These are phyloP conservation scores for Backusella australiensis DNA, from an alignment of 192 early-diverging fungal species.

Conservation along the genomic window DNA sequence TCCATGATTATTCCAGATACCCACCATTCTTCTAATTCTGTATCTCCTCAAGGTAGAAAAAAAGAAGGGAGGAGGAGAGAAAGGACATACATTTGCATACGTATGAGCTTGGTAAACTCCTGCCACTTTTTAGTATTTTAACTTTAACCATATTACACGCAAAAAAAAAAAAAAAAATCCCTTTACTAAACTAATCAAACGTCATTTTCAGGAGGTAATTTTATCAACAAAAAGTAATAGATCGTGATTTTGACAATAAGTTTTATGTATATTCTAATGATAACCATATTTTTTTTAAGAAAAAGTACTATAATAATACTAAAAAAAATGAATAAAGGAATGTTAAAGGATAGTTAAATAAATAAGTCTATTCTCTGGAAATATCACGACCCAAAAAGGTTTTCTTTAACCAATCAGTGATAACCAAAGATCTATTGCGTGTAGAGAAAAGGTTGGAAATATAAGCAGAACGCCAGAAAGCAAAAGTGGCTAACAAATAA, in stretches of 20 bases:
- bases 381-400: conserved; percentile 91
- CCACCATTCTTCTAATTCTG: background rate
- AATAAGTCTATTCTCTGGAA: conserved; percentile 67
- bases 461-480: conserved; percentile 77
- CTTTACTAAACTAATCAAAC: background rate
- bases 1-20: background rate
- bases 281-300: background rate
- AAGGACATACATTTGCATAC: background rate
- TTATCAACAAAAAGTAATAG: background rate
- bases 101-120: background rate
- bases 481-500: conserved; percentile 49
- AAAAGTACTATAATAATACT: conserved; percentile 1
- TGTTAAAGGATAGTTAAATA: background rate
- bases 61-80: background rate
- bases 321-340: background rate
- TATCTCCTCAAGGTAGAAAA: background rate
- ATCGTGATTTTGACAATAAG: background rate
- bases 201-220: background rate
- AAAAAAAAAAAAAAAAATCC: background rate
- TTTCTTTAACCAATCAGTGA: conserved; percentile 90
- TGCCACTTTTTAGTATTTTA: background rate
- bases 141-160: background rate
- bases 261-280: conserved; percentile 5
- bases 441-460: conserved; percentile 79
- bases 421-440: conserved; percentile 78